Percentiles rank a stretch among this genome's conserved stretches.
Evolutionary conservation across 2,329 filamentous ascomycete genomes (phyloP).

Genomic region (Pseudopithomyces maydicus): DNA sequence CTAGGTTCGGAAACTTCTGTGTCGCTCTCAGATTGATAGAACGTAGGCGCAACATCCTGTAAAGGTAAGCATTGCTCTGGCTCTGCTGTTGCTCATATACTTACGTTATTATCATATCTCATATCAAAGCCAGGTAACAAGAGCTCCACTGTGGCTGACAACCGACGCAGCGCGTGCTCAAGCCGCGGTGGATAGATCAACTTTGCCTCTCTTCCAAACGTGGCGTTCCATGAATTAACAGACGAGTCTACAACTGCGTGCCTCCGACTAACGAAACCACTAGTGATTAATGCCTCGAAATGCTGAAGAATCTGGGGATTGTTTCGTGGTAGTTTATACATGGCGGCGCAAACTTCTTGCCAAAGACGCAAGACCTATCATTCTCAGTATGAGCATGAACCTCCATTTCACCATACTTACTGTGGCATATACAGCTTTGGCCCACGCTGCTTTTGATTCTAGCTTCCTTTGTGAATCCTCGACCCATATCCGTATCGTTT

Average conservation of each 20-base stretch:
- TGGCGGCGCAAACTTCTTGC: conserved; percentile 53
- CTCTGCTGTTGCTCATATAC: conserved; percentile 34
- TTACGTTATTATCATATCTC: conserved; percentile 42
- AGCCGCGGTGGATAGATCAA: conserved; percentile 70
- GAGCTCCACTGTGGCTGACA: conserved; percentile 62
- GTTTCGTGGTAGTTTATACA: conserved; percentile 65
- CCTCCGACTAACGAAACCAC: conserved; percentile 60
- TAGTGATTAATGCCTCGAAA: conserved; percentile 56
- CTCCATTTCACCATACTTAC: conserved; percentile 16
- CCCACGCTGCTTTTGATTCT: conserved; percentile 23
- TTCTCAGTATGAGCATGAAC: conserved; percentile 15
- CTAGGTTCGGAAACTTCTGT: conserved; percentile 7
- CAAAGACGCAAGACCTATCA: conserved; percentile 45
- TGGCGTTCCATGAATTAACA: conserved; percentile 70
- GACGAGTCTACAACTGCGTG: conserved; percentile 57
- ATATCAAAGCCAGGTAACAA: conserved; percentile 55
- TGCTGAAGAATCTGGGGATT: conserved; percentile 60
- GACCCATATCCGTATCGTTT: conserved; percentile 67
- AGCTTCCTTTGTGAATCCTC: conserved; percentile 55
- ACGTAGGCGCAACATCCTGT: conserved; percentile 22
- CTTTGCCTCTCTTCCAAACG: conserved; percentile 65
- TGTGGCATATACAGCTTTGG: conserved; percentile 30
- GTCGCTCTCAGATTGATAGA: conserved; percentile 48
- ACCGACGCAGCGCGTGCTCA: conserved; percentile 63
- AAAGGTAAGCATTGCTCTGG: conserved; percentile 8